A percentile compares a stretch with the other conserved stretches of the same genome.
These are phyloP conservation scores for Rhizophagus clarus DNA, from an alignment of 192 early-diverging fungal genomes.

Conservation along the genomic window DNA sequence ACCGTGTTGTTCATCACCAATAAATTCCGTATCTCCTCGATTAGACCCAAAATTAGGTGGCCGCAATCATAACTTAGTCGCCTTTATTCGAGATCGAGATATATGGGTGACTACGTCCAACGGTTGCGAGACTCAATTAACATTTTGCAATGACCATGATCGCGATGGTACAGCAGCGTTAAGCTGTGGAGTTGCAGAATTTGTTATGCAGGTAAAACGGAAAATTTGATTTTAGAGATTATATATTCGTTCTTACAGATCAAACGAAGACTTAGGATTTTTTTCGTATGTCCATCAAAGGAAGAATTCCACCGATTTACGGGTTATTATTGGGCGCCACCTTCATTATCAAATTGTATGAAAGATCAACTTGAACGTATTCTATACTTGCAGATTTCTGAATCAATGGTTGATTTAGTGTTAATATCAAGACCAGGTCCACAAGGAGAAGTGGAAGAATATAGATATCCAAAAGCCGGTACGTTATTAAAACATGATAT, in stretches of 20 bases:
- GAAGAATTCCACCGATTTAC: slow-evolving; percentile 71
- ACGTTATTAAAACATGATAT: neutral
- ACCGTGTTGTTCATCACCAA: slow-evolving; percentile 4
- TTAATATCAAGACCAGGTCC: slow-evolving; percentile 46
- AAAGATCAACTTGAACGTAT: slow-evolving; percentile 46
- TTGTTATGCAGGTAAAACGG: slow-evolving; percentile 63
- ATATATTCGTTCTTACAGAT: neutral
- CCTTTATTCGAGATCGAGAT: slow-evolving; percentile 64
- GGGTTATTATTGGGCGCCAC: slow-evolving; percentile 63
- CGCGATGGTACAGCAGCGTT: slow-evolving; percentile 36
- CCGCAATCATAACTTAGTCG: slow-evolving; percentile 45
- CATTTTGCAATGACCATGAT: slow-evolving; percentile 50
- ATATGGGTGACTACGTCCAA: slow-evolving; percentile 58
- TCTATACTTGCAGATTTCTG: slow-evolving; percentile 60
- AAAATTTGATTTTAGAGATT: neutral
- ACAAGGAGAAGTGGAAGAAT: slow-evolving; percentile 48
- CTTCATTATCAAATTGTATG: neutral
- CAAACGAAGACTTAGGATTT: neutral
- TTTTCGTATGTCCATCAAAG: slow-evolving; percentile 25
- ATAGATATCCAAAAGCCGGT: slow-evolving; percentile 60
- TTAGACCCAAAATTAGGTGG: slow-evolving; percentile 65
- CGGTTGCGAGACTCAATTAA: slow-evolving; percentile 61
- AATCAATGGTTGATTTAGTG: slow-evolving; percentile 58
- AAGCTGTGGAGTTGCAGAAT: slow-evolving; percentile 64
- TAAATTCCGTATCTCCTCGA: slow-evolving; percentile 26